These are phyloP conservation scores for Colletotrichum lini DNA, from an alignment of 2,329 filamentous ascomycete genomes.

Conservation along the genomic window DNA sequence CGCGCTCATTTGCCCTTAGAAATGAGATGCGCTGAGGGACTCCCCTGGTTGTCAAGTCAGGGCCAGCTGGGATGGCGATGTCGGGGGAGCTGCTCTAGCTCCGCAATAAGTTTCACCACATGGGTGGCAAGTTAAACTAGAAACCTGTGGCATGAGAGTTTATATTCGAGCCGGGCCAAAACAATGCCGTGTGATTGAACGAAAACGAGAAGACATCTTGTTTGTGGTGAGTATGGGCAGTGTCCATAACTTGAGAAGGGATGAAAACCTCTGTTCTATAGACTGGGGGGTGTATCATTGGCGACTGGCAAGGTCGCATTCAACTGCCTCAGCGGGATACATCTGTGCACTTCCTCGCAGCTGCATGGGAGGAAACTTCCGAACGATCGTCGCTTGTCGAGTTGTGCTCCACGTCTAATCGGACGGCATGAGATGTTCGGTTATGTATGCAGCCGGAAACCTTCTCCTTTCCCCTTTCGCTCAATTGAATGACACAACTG, in stretches of 20 bases:
- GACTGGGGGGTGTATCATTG: slow-evolving; percentile 7
- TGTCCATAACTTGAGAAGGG: neutral
- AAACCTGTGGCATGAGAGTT: neutral
- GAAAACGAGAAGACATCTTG: slow-evolving; percentile 20
- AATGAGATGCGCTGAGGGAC: slow-evolving; percentile 8
- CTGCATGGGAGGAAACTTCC: slow-evolving; percentile 22
- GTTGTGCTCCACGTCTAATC: slow-evolving; percentile 6
- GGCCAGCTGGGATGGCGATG: slow-evolving; percentile 25
- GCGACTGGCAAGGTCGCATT: slow-evolving; percentile 28
- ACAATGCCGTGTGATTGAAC: slow-evolving; percentile 3
- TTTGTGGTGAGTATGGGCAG: neutral
- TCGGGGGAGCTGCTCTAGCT: slow-evolving; percentile 6
- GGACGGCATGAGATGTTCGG: neutral
- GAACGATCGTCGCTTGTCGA: slow-evolving; percentile 18
- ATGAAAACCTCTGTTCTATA: slow-evolving; percentile 23
- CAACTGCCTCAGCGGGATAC: slow-evolving; percentile 21
- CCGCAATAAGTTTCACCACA: slow-evolving; percentile 33
- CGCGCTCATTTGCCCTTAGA: slow-evolving; percentile 16
- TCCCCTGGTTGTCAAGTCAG: slow-evolving; percentile 12
- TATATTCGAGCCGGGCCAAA: slow-evolving; percentile 3
- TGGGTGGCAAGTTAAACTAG: slow-evolving; percentile 9
- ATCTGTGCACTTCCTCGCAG: slow-evolving; percentile 25
- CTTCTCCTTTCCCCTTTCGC: neutral
- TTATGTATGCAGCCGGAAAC: neutral
- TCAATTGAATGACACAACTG: neutral